A percentile compares a stretch with the other conserved stretches of the same genome.
phyloP scores from a whole-genome alignment of 345 rosid genomes.

The Firmiana major region DNA sequence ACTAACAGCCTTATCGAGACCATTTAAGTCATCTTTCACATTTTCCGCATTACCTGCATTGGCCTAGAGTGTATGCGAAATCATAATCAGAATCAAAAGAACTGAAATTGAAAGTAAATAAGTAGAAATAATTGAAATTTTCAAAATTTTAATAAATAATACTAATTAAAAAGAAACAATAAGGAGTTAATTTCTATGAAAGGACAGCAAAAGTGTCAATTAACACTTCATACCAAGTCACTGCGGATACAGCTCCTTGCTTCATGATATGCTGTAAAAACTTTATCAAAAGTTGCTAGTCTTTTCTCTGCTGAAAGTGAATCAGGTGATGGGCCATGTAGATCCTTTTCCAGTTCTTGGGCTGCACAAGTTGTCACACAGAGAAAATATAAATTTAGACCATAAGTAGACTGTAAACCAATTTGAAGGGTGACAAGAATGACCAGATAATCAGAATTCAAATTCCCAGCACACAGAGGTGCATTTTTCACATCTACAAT shows the following conservation, averaged over 20 bases:
- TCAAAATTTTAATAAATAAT: not conserved
- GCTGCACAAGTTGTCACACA: conserved; percentile 47
- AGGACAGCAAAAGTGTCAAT: not conserved
- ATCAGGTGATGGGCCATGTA: conserved; percentile 67
- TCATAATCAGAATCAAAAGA: conserved; percentile 20
- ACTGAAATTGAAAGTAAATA: not conserved
- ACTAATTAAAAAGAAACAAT: not conserved
- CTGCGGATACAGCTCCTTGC: conserved; percentile 88
- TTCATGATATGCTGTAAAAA: conserved; percentile 87
- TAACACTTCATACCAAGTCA: conserved; percentile 66
- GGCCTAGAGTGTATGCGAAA: conserved; percentile 41
- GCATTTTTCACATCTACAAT: conserved; percentile 12
- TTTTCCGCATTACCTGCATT: conserved; percentile 91
- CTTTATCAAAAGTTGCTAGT: conserved; percentile 71
- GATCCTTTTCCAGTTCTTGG: conserved; percentile 96
- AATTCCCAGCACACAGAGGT: not conserved
- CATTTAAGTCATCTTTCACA: conserved; percentile 88
- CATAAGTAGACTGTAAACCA: conserved; percentile 3
- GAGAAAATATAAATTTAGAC: conserved; percentile 18
- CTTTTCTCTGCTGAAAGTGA: conserved; percentile 77
- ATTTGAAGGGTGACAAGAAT: not conserved
- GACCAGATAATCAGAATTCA: not conserved
- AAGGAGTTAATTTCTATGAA: not conserved
- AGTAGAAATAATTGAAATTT: not conserved
- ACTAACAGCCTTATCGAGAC: conserved; percentile 96